A percentile compares a stretch with the other conserved stretches of the same genome.
These are phyloP conservation scores for Penicillium argentinense DNA, from an alignment of 495 filamentous ascomycete genomes.

Conservation along the genomic window DNA sequence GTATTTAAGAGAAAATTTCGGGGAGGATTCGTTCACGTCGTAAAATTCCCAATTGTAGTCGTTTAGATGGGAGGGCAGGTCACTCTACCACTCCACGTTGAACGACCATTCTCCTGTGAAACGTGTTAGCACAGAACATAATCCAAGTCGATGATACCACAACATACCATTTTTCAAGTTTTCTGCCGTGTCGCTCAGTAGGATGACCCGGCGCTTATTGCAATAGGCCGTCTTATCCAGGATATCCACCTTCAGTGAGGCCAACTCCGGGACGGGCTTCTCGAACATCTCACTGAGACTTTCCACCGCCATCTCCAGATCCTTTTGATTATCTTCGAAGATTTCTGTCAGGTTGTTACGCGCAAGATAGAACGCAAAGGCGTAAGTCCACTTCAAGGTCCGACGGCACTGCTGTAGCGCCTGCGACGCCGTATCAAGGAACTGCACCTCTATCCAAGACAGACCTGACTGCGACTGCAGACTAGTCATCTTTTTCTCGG, in stretches of 20 bases:
- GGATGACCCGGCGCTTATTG: constrained; percentile 83
- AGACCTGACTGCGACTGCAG: constrained; percentile 90
- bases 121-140: constrained; percentile 3
- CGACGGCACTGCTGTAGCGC: constrained; percentile 93
- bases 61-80: not conserved
- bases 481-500: constrained; percentile 98
- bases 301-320: constrained; percentile 95
- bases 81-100: constrained; percentile 42
- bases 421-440: constrained; percentile 87
- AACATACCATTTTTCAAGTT: constrained; percentile 81
- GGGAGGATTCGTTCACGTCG: constrained; percentile 35
- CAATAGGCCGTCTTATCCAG: constrained; percentile 98
- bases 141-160: not conserved
- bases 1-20: not conserved
- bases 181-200: constrained; percentile 87
- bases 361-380: constrained; percentile 93
- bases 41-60: constrained; percentile 22
- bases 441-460: constrained; percentile 99
- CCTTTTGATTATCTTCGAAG: constrained; percentile 98
- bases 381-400: constrained; percentile 98
- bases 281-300: constrained; percentile 96
- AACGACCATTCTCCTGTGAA: constrained; percentile 43
- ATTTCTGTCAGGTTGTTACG: constrained; percentile 96
- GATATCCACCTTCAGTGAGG: constrained; percentile 89
- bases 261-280: constrained; percentile 82